Percentiles rank a stretch among this genome's conserved stretches.
Conservation (phyloP, 164 flowering plant genomes). For the Chimonanthus salicifolius region DNA sequence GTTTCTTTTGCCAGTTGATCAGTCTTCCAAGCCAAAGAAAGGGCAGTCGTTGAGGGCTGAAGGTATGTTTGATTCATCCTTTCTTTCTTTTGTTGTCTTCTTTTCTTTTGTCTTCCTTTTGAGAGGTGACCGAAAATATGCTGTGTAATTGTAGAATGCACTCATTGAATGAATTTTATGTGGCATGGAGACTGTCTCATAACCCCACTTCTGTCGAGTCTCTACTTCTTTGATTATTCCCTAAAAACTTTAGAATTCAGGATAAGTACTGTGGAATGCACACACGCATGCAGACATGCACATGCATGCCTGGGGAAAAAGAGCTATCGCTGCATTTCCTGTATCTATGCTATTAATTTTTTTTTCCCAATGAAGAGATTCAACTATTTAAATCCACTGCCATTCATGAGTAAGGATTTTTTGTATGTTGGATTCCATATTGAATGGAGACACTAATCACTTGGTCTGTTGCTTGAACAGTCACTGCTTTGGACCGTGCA, state of each 20-base stretch:
- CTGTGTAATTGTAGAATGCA: not conserved
- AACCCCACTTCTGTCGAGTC: not conserved
- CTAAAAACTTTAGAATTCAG: not conserved
- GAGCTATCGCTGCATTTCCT: not conserved
- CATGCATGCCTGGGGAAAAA: not conserved
- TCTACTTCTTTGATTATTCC: not conserved
- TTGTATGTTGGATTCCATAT: not conserved
- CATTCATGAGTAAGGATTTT: not conserved
- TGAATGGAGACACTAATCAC: constrained; percentile 12
- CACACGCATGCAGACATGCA: not conserved
- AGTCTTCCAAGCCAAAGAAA: constrained; percentile 40
- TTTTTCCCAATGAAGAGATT: not conserved
- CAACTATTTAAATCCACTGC: not conserved
- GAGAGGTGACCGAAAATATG: not conserved
- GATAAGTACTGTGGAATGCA: not conserved
- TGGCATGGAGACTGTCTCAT: not conserved
- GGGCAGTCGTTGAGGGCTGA: constrained; percentile 24
- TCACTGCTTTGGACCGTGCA: constrained; percentile 80
- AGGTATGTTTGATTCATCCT: constrained; percentile 32
- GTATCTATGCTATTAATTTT: not conserved
- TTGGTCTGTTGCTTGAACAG: constrained; percentile 33
- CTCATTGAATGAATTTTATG: not conserved
- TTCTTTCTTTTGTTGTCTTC: not conserved
- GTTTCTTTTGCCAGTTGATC: constrained; percentile 51
- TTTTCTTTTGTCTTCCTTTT: not conserved